Evolutionary conservation across 331 rosid species (phyloP).

Genomic region (Malus hybrid): DNA sequence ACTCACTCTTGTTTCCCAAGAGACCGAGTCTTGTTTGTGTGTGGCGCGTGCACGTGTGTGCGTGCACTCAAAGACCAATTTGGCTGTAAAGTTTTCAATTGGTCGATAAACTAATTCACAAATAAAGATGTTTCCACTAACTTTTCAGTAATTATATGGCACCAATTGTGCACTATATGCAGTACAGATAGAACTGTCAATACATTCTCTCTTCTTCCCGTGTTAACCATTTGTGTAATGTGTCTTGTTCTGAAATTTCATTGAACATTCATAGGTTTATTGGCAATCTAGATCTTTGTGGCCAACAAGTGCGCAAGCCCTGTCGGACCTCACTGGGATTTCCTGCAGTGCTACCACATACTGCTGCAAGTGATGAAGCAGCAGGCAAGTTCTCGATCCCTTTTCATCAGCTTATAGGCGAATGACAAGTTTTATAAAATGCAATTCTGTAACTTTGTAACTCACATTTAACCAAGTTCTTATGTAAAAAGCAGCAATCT

Average conservation of each 20-base stretch:
- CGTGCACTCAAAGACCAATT: background rate
- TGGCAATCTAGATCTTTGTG: constrained; percentile 83
- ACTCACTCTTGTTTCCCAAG: background rate
- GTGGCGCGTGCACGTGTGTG: too few relatives aligned
- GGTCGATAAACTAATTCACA: background rate
- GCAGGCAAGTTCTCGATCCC: constrained; percentile 43
- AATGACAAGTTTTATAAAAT: background rate
- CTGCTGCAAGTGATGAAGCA: constrained; percentile 68
- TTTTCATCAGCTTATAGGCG: background rate
- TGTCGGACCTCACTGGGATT: constrained; percentile 88
- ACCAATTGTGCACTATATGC: background rate
- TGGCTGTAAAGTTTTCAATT: background rate
- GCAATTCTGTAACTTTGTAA: background rate
- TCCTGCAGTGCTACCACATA: constrained; percentile 77
- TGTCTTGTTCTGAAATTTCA: background rate
- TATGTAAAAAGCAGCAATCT: background rate
- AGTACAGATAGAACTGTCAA: background rate
- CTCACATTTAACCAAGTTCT: background rate
- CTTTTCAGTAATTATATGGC: background rate
- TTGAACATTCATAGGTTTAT: constrained; percentile 45
- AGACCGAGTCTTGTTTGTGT: background rate
- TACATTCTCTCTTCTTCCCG: background rate
- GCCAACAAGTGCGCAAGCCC: constrained; percentile 75
- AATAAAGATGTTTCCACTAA: background rate
- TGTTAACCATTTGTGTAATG: background rate